phyloP scores from a whole-genome alignment of 2,329 filamentous ascomycete species.

The Aspergillus hiratsukae region DNA sequence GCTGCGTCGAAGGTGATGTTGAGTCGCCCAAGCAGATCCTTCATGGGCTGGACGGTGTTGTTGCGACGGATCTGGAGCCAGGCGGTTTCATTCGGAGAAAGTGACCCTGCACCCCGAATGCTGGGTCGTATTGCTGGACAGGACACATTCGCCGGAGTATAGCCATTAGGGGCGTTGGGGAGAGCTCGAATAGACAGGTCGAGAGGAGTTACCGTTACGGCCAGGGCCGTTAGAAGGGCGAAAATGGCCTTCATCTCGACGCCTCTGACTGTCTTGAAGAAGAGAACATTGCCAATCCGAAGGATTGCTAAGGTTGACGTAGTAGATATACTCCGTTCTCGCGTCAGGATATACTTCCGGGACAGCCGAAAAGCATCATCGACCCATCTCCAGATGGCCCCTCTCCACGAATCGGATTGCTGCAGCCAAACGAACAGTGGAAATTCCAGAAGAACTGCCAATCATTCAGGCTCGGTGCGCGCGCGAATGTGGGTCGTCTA shows the following conservation, averaged over 20 bases:
- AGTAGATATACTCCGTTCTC: background rate
- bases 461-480: background rate
- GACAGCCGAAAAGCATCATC: background rate
- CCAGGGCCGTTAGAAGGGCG: background rate
- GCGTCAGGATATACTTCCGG: background rate
- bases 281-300: no score
- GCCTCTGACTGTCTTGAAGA: no score
- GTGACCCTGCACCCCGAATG: constrained; percentile 56
- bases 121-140: constrained; percentile 66
- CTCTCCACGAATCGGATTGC: background rate
- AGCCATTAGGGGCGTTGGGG: constrained; percentile 53
- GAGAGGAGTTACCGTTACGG: background rate
- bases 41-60: constrained; percentile 68
- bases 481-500: background rate
- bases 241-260: background rate
- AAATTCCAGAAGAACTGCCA: background rate
- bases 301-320: background rate
- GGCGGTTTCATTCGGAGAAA: constrained; percentile 64
- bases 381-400: background rate
- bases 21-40: constrained; percentile 62
- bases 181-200: constrained; percentile 32
- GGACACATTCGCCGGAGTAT: constrained; percentile 61
- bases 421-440: background rate
- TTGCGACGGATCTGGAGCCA: constrained; percentile 69
- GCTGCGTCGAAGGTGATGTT: constrained; percentile 74